Evolutionary conservation across 2,329 filamentous ascomycete species (phyloP), one percentile per base, ranked within the genome.

Genomic region (Pseudogymnoascus sp.): DNA sequence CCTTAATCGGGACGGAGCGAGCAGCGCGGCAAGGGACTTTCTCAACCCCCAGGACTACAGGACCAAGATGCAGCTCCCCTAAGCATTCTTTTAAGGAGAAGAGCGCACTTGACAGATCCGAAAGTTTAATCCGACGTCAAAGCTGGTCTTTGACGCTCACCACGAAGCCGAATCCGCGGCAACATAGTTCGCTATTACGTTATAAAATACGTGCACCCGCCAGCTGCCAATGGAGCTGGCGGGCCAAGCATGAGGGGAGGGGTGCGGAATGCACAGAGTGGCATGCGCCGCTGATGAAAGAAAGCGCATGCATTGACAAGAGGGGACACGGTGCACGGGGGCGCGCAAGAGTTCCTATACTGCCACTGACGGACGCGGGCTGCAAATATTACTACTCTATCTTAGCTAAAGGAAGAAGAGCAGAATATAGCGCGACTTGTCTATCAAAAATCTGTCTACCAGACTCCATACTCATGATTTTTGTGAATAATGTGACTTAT

Each of bases 131-230:
- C 57, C 65, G 64, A 67, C 64, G 65, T 65, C 67, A 51, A 70
- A 65, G 68, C 68, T 67, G 69, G 70, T 64, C 65, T 63, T 67
- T 65, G 25, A 48, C 39, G 61, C 43, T 5, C 67, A 69, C 16
- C 68, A 68, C 65, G 68, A 72, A 71, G 71, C 71, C 71, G 69
- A 71, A 71, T 69, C 71, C 67, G 68, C 71, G 70, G 71, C 69
- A 63, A 43, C n/a, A 8, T 62, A 39, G 61, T 62, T 62, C 48
- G 48, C 48, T n/a, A 28, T 54, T 54, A 14, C 23, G 48, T 54
- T 54, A 54, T 6, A 14, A 54, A 54, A 25, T 31, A 54, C 48
- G 16, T 54, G 48, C 48, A 54, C 25, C 48, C 25, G 48, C 23
- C 48, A 16, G 48, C 48, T 54, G 48, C 48, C 48, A 54, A 54